Percentiles rank a stretch among this genome's conserved stretches.
Evolutionary conservation across 208 protist species (phyloP).

Genomic region (Trypanosoma conorhini): DNA sequence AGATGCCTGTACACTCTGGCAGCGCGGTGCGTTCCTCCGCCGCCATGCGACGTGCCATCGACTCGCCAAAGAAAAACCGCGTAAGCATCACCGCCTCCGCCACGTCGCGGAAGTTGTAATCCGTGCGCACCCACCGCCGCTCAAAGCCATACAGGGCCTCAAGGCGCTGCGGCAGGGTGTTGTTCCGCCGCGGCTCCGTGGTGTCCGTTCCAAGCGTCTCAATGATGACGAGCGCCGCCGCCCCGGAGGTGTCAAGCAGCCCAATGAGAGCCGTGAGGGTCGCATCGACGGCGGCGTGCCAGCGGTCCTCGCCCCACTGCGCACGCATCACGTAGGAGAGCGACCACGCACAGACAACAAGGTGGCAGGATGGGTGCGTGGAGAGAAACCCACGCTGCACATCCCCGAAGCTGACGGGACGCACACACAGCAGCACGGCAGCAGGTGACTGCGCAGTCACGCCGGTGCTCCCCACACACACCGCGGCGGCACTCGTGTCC

Average conservation of each 20-base stretch:
- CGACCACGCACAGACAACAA: slow-evolving; percentile 84
- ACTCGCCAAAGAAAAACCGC: slow-evolving; percentile 84
- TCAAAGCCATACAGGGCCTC: slow-evolving; percentile 60
- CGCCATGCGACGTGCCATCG: slow-evolving; percentile 28
- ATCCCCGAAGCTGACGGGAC: slow-evolving; percentile 49
- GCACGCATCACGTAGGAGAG: slow-evolving; percentile 83
- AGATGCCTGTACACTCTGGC: slow-evolving; percentile 85
- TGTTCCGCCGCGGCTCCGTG: slow-evolving; percentile 58
- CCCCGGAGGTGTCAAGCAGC: not conserved
- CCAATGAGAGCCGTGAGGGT: slow-evolving; percentile 44
- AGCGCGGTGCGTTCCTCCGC: slow-evolving; percentile 25
- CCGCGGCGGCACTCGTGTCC: not conserved
- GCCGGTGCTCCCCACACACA: slow-evolving; percentile 5
- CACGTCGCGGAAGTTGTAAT: slow-evolving; percentile 66
- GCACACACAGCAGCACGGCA: slow-evolving; percentile 43
- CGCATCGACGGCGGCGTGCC: slow-evolving; percentile 59
- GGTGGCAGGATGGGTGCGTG: slow-evolving; percentile 39
- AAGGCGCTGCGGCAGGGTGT: slow-evolving; percentile 59
- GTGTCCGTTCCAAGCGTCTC: slow-evolving; percentile 78
- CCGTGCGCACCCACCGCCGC: slow-evolving; percentile 71
- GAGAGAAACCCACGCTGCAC: slow-evolving; percentile 46
- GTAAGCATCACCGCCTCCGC: slow-evolving; percentile 58
- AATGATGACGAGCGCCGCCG: slow-evolving; percentile 65
- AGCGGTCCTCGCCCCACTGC: slow-evolving; percentile 65
- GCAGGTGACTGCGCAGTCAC: not conserved